Base-by-base conservation (phyloP, 306 rosid genomes). In the Quercus cerris region DNA sequence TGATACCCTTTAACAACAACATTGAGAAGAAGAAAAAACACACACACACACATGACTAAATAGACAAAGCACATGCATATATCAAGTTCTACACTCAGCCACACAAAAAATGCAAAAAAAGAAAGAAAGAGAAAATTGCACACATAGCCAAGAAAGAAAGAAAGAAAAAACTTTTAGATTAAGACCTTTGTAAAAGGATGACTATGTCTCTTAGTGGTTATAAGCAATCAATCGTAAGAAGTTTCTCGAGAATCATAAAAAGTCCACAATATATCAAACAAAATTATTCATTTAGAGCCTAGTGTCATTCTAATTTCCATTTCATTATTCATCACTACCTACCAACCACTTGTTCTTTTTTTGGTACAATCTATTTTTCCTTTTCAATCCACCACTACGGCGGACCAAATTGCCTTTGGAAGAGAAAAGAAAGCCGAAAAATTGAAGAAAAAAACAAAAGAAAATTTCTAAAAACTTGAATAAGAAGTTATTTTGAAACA, bases 141-240 rank as follows among this genome's bases (percentile, higher is more conserved):
- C 71, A 75, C 57, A 59, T 31, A 70, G 23, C 17, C 52, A 82
- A 35, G 38, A 46, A 58, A 78, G 17, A 12, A 19, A 41, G 46
- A 41, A 38, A 38, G 8, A 38, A 41, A 41, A 41, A 41, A 41
- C 46, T 41, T 41, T 41, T 79, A 23, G 62, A 41, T 19, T 13
- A 49, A 12, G 54, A 49, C 54, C 20, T 68, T 38, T 68, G 5
- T 66, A 80, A 84, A 83, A 84, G 81, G 83, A 77, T 74, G 25
- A 51, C 25, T 19, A 25, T 74, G 88, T 84, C 83, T 82, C 49
- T 68, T 70, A 77, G 80, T 80, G 78, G 71, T 38, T 17, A 75
- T 46, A 75, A 76, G 76, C 75, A 69, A 64, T 59, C 75, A 69
- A 64, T 59, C 69, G 51, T 28, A 8, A 55, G 59, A 71, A 76